Base-by-base conservation (phyloP, 768 basidiomycete species). In the Serendipita vermifera region DNA sequence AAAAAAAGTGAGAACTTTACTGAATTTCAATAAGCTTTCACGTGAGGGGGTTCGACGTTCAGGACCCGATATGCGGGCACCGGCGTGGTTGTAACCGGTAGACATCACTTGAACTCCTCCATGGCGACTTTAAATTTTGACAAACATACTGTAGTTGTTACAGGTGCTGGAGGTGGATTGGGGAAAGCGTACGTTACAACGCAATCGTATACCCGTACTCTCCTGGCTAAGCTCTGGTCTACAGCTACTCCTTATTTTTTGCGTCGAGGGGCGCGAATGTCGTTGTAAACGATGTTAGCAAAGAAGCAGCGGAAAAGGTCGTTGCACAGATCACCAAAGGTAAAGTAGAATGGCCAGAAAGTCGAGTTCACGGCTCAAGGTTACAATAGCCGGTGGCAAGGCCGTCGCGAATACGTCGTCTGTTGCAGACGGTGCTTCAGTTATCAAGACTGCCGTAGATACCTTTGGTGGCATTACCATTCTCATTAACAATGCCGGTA, bases 401-500 rank as follows among this genome's bases (percentile, higher is more conserved):
- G 96, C 94, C 2, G 78, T 91, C 15, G 80, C 75, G 38, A 94
- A 96, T 68, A 82, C 82, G 15, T 87, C 90, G 2, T 89, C 85
- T 2, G 93, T 84, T 33, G 80, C 83, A 7, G 88, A 96, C 61
- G 94, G 94, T 4, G 77, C 77, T 13, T 80, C 87, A 39, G 86
- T 98, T 58, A 83, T 97, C 60, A 77, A 87, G 71, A 82, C 78
- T 38, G 94, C 92, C 17, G 68, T 96, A 20, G 81, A 92, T 59
- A 76, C 80, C 15, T 97, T 91, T 69, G 94, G 94, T 0, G 71
- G 72, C 3, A 75, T 93, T 38, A 82, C 84, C n/a, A 82, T 88
- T 62, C 79, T 98, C 41, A 84, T 98, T 63, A 98, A 98, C 73
- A 98, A 97, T 73, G 92, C 93, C 53, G 93, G 93, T 32, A 89